Base-by-base conservation (phyloP, 2,329 filamentous ascomycete species). In the Xylogone sp. region DNA sequence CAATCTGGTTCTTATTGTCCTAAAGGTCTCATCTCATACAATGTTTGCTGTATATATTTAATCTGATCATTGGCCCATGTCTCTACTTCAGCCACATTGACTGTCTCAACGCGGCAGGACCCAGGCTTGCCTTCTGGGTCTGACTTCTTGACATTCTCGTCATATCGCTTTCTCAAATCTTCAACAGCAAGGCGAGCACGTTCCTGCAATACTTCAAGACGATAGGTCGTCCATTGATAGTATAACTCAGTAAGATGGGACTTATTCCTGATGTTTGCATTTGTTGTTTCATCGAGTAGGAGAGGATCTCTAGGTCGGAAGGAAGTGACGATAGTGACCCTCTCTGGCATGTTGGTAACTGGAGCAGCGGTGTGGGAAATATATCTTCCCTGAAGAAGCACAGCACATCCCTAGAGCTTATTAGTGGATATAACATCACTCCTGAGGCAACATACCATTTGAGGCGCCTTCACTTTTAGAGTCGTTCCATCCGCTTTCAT, bases 41-140 rank as follows among this genome's bases (percentile, higher is more conserved):
- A 46, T 2, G 64, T 68, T 34, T 62, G 53, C 34, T 61, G 54
- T 20, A 67, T 58, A 49, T 68, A 68, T 29, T 54, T 53, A n/a
- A 66, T 45, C 34, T 39, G 34, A 7, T 62, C 60, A 29, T 62
- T 49, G 2, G 56, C 53, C 64, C 65, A 68, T 44, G 54, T 55
- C 45, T 59, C 47, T 12, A 66, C 48, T 39, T 60, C 58, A 2
- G 50, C 49, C 3, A 60, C 34, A 34, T 62, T 56, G 18, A 67
- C 62, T n/a, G 63, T 65, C 45, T 65, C 64, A 12, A 61, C 52
- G 2, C 47, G 49, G 24, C 34, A 39, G 68, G 93, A 92, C 66
- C 94, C 91, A 69, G 90, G 86, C 87, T 99, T 99, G 86, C 94
- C 94, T 80, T 97, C 91, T 75, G 94, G 94, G 82, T 99, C 94